Evolutionary conservation across 1,139 yeast genomes (phyloP), one percentile per base, ranked within the genome.

Genomic region (Neolecta irregularis): DNA sequence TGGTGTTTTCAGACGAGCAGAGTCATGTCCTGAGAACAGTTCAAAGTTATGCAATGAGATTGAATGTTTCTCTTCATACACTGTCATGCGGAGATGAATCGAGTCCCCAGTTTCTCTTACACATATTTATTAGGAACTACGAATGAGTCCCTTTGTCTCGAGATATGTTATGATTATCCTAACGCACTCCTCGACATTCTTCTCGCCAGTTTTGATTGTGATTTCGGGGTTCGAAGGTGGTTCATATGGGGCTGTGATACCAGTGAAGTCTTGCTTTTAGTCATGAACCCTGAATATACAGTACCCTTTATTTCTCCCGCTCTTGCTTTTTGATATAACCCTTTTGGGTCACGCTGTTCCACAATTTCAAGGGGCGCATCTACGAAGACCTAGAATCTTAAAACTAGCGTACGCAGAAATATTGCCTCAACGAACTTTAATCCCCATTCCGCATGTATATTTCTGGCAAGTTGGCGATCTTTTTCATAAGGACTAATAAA

Each of bases 321-420:
- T 55, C 95, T 73, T 16, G 96, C 96, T 67, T 85, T 85, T 60
- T 83, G 81, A 64, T 85, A 85, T 47, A 85, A 65, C 6, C 96
- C 96, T 64, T 85, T 85, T 44, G 96, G 96, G 57, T 85, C 96
- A 60, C 96, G 78, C 58, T 79, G 69, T 62, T 85, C 96, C 36
- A 95, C 96, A 42, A 83, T 81, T 49, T 75, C 83, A 36, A 85
- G 65, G 23, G 96, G 95, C 33, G 81, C 94, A 54, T 85, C 94
- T 32, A 85, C 83, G 47, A 61, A 81, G 7, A 85, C 93, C n/a
- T n/a, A n/a, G n/a, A n/a, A n/a, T n/a, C n/a, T n/a, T n/a, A n/a
- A n/a, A n/a, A n/a, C n/a, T n/a, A n/a, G n/a, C n/a, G n/a, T n/a
- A n/a, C n/a, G n/a, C n/a, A n/a, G n/a, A n/a, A n/a, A n/a, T n/a